Evolutionary conservation across 2,329 filamentous ascomycete genomes (phyloP), one percentile per base, ranked within the genome.

Genomic region (Cytospora piceicola): DNA sequence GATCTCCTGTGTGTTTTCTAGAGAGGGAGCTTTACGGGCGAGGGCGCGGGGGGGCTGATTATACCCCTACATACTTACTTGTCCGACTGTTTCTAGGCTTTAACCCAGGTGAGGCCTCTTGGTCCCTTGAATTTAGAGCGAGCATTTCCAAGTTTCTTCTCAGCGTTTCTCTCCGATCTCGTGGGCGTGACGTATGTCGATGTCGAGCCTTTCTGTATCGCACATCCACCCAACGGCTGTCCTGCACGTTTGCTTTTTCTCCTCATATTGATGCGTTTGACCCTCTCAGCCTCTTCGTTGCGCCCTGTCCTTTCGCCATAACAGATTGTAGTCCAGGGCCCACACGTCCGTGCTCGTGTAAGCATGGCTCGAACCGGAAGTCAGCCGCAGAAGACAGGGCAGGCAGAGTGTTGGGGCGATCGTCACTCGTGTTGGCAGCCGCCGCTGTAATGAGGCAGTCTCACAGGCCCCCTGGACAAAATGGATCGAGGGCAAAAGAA

Each of bases 1-100:
- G 61, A 57, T 39, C 42, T 57, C 36, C 42, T n/a, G 61, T 39
- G 54, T 51, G 39, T 24, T 22, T 46, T 63, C 22, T 63, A 20
- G 24, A 42, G 17, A 32, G 39, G 22, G 24, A 57, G 24, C 29
- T 57, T 55, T 63, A 63, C 53, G 36, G 55, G 56, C 53, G 8
- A 32, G n/a, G 42, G 42, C 4, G 14, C 42, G 9, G n/a, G 42
- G 42, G n/a, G n/a, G 9, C 46, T 49, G 46, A 49, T n/a, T 49
- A 22, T 49, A 49, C 46, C 46, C 46, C 46, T 49, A 49, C 46
- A 22, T 49, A 12, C 46, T 20, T 11, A 46, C 3, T n/a, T 49
- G 46, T 49, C n/a, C 24, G 24, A 49, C 46, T 49, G 24, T 22
- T 49, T 9, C 12, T 22, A 24, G n/a, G 12, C n/a, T 49, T 49